Evolutionary conservation across 257 asterid genomes (phyloP).

Genomic region (Orobanche coerulescens): DNA sequence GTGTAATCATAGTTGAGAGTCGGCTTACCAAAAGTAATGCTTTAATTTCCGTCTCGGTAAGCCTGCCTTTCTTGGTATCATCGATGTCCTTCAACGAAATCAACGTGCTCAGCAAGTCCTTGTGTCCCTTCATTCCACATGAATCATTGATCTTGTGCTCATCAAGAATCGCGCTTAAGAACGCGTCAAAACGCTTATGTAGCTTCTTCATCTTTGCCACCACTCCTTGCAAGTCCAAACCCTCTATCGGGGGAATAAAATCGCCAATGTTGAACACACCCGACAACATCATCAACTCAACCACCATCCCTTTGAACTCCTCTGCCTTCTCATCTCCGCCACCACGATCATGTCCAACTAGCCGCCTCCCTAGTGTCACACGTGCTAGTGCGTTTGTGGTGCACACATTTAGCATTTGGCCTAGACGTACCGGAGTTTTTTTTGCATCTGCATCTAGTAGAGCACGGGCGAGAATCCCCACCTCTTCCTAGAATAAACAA

Average conservation of each 20-base stretch:
- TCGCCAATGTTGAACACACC: conserved; percentile 88
- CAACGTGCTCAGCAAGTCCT: conserved; percentile 49
- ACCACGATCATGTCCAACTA: conserved; percentile 46
- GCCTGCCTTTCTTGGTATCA: conserved; percentile 38
- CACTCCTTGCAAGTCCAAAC: conserved; percentile 71
- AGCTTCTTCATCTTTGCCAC: conserved; percentile 69
- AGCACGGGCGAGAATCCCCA: conserved; percentile 36
- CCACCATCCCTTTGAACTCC: conserved; percentile 77
- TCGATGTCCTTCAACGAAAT: conserved; percentile 43
- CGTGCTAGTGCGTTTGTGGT: conserved; percentile 69
- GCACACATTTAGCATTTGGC: conserved; percentile 54
- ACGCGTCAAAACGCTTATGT: conserved; percentile 65
- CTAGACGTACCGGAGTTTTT: conserved; percentile 33
- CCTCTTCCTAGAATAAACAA: conserved; percentile 43
- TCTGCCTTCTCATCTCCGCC: conserved; percentile 63
- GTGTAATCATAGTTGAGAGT: too few species aligned
- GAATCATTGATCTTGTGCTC: conserved; percentile 40
- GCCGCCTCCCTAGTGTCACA: conserved; percentile 62
- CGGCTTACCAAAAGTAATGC: conserved; percentile 67
- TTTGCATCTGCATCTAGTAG: conserved; percentile 32
- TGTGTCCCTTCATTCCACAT: background rate
- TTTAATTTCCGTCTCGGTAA: conserved; percentile 68
- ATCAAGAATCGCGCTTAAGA: conserved; percentile 42
- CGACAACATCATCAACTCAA: conserved; percentile 70
- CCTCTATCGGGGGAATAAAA: conserved; percentile 64